Percentiles rank a stretch among this genome's conserved stretches.
Evolutionary conservation across 495 filamentous ascomycete species (phyloP).

Genomic region (Tuber brumale): DNA sequence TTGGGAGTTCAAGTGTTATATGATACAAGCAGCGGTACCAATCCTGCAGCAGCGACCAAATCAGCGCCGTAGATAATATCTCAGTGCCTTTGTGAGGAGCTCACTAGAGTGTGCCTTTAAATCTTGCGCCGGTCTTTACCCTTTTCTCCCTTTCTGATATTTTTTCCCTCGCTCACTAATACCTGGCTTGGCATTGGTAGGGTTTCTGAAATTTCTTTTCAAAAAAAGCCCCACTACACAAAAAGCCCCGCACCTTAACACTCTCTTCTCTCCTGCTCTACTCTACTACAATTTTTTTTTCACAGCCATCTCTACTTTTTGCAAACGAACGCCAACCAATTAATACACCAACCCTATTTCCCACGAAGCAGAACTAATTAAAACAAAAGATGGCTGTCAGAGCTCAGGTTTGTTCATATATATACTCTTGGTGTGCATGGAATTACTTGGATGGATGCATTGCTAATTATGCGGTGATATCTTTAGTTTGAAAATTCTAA

Average conservation of each 20-base stretch:
- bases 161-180: neutral
- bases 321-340: constrained; percentile 7
- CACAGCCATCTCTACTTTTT: neutral
- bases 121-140: neutral
- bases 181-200: neutral
- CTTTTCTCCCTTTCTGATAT: neutral
- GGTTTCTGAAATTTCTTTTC: neutral
- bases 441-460: neutral
- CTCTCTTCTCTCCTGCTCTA: neutral
- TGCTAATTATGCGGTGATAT: constrained; percentile 12
- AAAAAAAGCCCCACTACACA: neutral
- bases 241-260: neutral
- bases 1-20: neutral
- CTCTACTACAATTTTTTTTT: neutral
- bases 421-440: neutral
- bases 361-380: constrained; percentile 19
- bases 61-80: neutral
- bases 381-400: constrained; percentile 35
- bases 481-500: constrained; percentile 92
- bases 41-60: neutral
- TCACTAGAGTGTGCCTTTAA: neutral
- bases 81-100: neutral
- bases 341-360: constrained; percentile 5
- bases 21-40: neutral
- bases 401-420: constrained; percentile 33